Percentiles rank a stretch among this genome's conserved stretches.
These are phyloP conservation scores for Cystobasidiaceae sp. DNA, from an alignment of 1,284 basidiomycete genomes.

Conservation along the genomic window DNA sequence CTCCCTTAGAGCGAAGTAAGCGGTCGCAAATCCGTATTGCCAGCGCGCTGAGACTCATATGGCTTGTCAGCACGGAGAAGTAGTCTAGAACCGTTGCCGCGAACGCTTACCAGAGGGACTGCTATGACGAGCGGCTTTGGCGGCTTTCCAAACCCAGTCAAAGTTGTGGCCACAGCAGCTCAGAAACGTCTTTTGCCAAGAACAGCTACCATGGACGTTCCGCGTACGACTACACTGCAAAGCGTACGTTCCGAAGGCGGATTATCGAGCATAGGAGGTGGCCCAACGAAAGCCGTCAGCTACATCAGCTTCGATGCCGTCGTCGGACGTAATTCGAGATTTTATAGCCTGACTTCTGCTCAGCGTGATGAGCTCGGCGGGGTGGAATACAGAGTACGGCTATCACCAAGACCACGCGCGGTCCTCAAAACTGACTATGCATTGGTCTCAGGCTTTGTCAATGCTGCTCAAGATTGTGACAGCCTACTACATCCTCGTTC, in stretches of 20 bases:
- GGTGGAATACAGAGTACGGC: slow-evolving; percentile 76
- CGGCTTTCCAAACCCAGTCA: slow-evolving; percentile 78
- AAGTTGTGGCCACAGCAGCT: slow-evolving; percentile 53
- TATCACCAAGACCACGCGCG: too few species aligned
- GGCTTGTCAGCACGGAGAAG: not conserved
- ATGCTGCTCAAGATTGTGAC: slow-evolving; percentile 48
- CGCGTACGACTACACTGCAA: slow-evolving; percentile 60
- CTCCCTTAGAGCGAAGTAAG: slow-evolving; percentile 25
- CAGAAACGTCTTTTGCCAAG: slow-evolving; percentile 53
- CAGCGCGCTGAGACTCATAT: not conserved
- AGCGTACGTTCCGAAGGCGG: slow-evolving; percentile 43
- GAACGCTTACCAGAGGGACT: slow-evolving; percentile 7
- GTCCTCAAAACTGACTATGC: slow-evolving; percentile 21
- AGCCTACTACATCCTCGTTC: slow-evolving; percentile 60
- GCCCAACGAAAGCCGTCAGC: slow-evolving; percentile 54
- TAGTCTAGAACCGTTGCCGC: slow-evolving; percentile 18
- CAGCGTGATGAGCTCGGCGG: slow-evolving; percentile 89
- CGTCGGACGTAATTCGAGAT: slow-evolving; percentile 83
- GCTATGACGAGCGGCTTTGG: slow-evolving; percentile 59
- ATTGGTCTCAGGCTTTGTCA: slow-evolving; percentile 36
- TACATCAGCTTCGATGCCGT: slow-evolving; percentile 82
- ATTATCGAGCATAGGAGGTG: slow-evolving; percentile 22
- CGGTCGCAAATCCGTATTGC: not conserved
- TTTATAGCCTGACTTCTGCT: slow-evolving; percentile 69
- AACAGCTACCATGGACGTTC: slow-evolving; percentile 65